phyloP scores from a whole-genome alignment of 768 basidiomycete species.

The Lactarius sp. region DNA sequence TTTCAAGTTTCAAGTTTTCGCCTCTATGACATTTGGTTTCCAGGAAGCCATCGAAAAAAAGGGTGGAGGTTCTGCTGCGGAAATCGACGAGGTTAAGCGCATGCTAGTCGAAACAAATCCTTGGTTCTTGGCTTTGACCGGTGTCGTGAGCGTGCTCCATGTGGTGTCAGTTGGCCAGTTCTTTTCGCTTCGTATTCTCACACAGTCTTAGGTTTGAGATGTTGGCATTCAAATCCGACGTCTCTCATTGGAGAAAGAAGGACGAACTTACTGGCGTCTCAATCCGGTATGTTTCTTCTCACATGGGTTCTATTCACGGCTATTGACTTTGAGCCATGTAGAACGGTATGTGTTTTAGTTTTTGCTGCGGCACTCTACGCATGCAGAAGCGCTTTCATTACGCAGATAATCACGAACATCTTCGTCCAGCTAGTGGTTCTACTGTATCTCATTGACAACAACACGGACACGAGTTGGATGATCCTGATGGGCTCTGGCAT shows the following conservation, averaged over 20 bases:
- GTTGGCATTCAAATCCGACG: conserved; percentile 92
- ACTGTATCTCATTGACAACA: conserved; percentile 92
- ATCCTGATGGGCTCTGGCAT: conserved; percentile 85
- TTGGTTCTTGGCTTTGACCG: conserved; percentile 82
- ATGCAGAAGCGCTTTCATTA: conserved; percentile 18
- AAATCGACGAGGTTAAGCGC: conserved; percentile 92
- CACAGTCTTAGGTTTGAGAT: conserved; percentile 71
- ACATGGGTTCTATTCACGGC: conserved; percentile 26
- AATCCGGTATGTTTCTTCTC: conserved; percentile 51
- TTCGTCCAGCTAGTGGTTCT: conserved; percentile 88
- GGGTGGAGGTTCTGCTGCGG: conserved; percentile 54
- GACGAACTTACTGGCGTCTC: conserved; percentile 95
- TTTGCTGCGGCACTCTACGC: conserved; percentile 40
- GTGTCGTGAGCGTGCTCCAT: conserved; percentile 81
- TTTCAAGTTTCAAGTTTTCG: conserved; percentile 83
- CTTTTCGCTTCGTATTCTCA: conserved; percentile 16
- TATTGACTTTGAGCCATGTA: conserved; percentile 1
- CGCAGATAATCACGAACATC: conserved; percentile 82
- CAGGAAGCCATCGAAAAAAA: conserved; percentile 80
- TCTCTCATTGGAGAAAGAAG: conserved; percentile 92
- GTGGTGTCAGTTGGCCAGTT: conserved; percentile 54
- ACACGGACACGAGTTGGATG: conserved; percentile 96
- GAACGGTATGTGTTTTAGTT: conserved; percentile 2
- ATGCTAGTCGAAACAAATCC: conserved; percentile 89
- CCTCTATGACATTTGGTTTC: conserved; percentile 81